Evolutionary conservation across 1,139 yeast species (phyloP), one percentile per base, ranked within the genome.

Genomic region (Meyerozyma smithsonii): DNA sequence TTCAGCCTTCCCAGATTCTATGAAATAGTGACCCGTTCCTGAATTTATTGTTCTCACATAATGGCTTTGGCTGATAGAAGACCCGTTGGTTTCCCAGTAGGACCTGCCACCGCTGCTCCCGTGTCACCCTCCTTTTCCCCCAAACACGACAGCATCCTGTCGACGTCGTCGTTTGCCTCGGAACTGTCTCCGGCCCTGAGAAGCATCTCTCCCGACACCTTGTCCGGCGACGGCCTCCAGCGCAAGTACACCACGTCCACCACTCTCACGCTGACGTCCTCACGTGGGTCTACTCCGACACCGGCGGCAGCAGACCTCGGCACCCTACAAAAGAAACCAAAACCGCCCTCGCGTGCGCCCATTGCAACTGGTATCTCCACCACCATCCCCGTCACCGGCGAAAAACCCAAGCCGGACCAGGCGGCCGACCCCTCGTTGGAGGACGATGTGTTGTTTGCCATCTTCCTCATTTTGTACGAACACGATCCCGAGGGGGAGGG

Each of bases 351-450:
- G 39, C 54, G 52, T 47, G 69, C 52, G 49, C 77, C 81, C 14
- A 76, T 79, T 41, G 82, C 85, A 11, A 75, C 86, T 26, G 90
- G 89, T 37, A 81, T 84, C 35, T 81, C 88, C 8, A 84, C 88
- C 30, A 76, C 84, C 2, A 84, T 84, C 42, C 92, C 92, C 1
- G 86, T 84, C 2, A 81, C 89, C 7, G 90, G 90, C 28, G 90
- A 83, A 53, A 77, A 87, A 55, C 90, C 90, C 30, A 69, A 67
- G 50, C 94, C 94, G 3, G 72, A 71, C 26, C 79, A 80, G 48
- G 79, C 78, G 50, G 68, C 68, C 42, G 73, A 81, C 42, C 66
- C 74, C 14, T 75, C 86, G 3, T 64, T 84, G 49, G 89, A 84
- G 51, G 95, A 84, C 59, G 84, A 81, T 49, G 92, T 84, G 7